Base-by-base conservation (phyloP, 139 green algal species). In the Pleodorina starrii region DNA sequence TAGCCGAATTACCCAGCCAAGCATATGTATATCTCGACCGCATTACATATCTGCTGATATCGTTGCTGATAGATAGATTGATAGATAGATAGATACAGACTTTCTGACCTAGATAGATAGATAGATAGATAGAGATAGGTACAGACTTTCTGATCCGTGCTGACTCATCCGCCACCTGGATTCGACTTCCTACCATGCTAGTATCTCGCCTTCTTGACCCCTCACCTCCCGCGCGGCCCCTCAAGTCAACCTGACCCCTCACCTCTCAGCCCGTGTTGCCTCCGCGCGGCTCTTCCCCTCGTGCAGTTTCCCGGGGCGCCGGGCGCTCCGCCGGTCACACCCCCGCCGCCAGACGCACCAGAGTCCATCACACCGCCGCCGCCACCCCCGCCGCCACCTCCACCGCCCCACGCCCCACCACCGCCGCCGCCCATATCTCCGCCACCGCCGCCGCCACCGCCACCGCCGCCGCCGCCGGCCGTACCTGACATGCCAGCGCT, bases 401-500 rank as follows among this genome's bases (percentile, higher is more conserved):
- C 72, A 16, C 72, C 72, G 72, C 72, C 72, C 7, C 40, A 54
- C 11, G 72, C 38, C 1, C 72, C 72, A 17, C 72, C 72, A 36
- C 72, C 72, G 40, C 72, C 72, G 25, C 43, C 43, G 23, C 72
- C 72, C 35, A 2, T 43, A 2, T 36, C 42, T 9, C 72, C 72
- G 40, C 40, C 72, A 19, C 72, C 72, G 35, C 72, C 72, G 36
- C 72, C 72, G 3, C 72, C 72, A 36, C 72, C 72, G 40, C 72
- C 72, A 5, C 72, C 72, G 72, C 72, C 72, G 40, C 72, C 72
- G 72, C 72, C 72, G 40, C 72, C 72, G 27, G 38, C 72, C 38
- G 17, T 46, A 44, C 75, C 75, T 2, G 75, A 83, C 29, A 63
- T 83, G 44, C 75, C 75, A 10, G 10, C 35, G 19, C 50, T 72